Evolutionary conservation across 345 rosid species (phyloP).

Genomic region (Erysimum cheiranthoides): DNA sequence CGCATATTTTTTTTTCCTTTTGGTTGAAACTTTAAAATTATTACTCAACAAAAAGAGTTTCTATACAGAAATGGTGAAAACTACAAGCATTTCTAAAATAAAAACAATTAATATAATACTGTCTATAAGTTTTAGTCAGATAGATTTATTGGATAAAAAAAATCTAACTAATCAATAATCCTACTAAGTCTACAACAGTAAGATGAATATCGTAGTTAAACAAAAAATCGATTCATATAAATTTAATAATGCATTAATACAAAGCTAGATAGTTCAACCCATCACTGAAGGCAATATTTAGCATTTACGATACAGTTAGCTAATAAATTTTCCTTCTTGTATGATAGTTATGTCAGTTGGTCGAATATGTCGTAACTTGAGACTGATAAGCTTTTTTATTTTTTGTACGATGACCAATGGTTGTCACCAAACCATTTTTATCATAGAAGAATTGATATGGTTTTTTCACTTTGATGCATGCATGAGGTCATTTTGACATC

Average conservation of each 20-base stretch:
- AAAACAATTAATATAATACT: background rate
- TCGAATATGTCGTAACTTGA: slow-evolving; percentile 16
- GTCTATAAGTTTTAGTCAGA: background rate
- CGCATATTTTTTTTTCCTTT: background rate
- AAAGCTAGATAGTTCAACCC: background rate
- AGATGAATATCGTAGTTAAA: no score
- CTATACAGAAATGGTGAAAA: slow-evolving; percentile 3
- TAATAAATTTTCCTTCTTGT: no score
- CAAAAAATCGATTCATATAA: background rate
- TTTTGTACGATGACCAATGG: background rate
- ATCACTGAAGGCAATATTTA: background rate
- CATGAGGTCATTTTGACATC: slow-evolving; percentile 44
- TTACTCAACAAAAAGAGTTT: no score
- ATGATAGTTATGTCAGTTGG: background rate
- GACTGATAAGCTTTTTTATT: background rate
- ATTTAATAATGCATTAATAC: background rate
- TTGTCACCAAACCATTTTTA: slow-evolving; percentile 5
- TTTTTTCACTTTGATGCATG: slow-evolving; percentile 41
- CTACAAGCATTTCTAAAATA: background rate
- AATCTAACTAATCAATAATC: no score
- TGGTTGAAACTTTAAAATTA: no score
- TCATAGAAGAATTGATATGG: background rate
- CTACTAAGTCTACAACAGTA: no score
- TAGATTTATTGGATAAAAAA: no score
- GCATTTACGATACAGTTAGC: no score